These are phyloP conservation scores for Trypanosomatidae sp. DNA, from an alignment of 208 protist species.

Conservation along the genomic window DNA sequence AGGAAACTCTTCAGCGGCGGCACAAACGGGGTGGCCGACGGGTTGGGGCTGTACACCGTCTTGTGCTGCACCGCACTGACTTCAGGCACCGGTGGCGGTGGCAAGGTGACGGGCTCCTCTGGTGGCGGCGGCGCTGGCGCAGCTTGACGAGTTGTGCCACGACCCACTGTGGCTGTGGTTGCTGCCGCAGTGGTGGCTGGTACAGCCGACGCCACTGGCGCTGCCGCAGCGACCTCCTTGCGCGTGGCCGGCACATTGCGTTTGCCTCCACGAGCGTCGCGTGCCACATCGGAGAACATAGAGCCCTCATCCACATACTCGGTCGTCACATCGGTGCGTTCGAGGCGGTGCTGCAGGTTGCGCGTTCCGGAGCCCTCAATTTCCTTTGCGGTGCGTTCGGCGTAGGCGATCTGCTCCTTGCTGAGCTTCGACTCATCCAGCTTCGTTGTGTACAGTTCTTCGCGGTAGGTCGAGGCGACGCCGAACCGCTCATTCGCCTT, in stretches of 20 bases:
- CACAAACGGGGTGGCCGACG: constrained; percentile 44
- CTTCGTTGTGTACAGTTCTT: constrained; percentile 89
- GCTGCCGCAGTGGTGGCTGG: constrained; percentile 15
- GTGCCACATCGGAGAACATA: constrained; percentile 80
- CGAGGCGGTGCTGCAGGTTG: constrained; percentile 67
- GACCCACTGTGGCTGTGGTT: background rate
- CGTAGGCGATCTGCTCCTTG: constrained; percentile 63
- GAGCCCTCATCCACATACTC: constrained; percentile 70
- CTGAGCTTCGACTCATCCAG: constrained; percentile 78
- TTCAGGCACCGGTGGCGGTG: constrained; percentile 18
- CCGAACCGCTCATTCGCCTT: constrained; percentile 83
- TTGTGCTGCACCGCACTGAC: constrained; percentile 24
- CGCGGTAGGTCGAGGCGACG: constrained; percentile 82
- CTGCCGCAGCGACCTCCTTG: constrained; percentile 12
- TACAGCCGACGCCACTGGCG: constrained; percentile 17
- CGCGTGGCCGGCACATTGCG: constrained; percentile 11
- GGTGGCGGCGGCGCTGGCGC: constrained; percentile 10
- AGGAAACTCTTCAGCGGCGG: constrained; percentile 52
- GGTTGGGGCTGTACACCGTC: constrained; percentile 52
- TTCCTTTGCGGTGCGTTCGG: constrained; percentile 68
- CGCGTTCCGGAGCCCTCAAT: constrained; percentile 70
- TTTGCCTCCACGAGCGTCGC: constrained; percentile 16
- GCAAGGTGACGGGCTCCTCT: constrained; percentile 12
- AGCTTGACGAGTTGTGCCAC: constrained; percentile 13
- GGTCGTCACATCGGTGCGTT: constrained; percentile 54